These are phyloP conservation scores for Saitozyma sp. DNA, from an alignment of 768 basidiomycete genomes.

Conservation along the genomic window DNA sequence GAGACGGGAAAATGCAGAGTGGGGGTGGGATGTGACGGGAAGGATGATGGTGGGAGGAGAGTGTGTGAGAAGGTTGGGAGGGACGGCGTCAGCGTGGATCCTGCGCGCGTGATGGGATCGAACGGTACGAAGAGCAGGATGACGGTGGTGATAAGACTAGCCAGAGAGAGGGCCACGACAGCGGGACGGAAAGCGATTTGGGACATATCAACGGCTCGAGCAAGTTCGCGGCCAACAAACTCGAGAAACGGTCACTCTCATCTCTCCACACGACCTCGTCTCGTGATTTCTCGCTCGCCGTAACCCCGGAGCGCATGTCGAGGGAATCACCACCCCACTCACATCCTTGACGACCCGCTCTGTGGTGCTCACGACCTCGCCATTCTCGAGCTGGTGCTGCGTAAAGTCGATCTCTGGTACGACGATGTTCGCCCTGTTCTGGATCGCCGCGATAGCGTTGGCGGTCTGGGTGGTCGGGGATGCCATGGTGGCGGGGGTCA, in stretches of 20 bases:
- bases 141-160: too few species aligned
- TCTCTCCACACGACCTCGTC: too few species aligned
- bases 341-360: slow-evolving; percentile 97
- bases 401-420: slow-evolving; percentile 78
- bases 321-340: slow-evolving; percentile 38
- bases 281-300: too few species aligned
- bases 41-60: not conserved
- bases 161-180: too few species aligned
- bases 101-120: too few species aligned
- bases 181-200: too few species aligned
- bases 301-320: too few species aligned
- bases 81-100: too few species aligned
- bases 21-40: not conserved
- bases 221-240: too few species aligned
- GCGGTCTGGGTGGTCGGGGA: slow-evolving; percentile 44
- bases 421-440: slow-evolving; percentile 46
- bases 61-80: not conserved
- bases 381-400: slow-evolving; percentile 88
- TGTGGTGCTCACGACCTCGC: slow-evolving; percentile 83
- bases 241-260: too few species aligned
- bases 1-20: not conserved
- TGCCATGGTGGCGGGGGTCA: slow-evolving; percentile 25
- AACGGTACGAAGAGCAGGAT: too few species aligned
- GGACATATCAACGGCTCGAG: too few species aligned
- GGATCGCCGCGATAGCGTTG: slow-evolving; percentile 46